Conservation (phyloP, 2,329 filamentous ascomycete genomes). For the Curvularia verruculosa region DNA sequence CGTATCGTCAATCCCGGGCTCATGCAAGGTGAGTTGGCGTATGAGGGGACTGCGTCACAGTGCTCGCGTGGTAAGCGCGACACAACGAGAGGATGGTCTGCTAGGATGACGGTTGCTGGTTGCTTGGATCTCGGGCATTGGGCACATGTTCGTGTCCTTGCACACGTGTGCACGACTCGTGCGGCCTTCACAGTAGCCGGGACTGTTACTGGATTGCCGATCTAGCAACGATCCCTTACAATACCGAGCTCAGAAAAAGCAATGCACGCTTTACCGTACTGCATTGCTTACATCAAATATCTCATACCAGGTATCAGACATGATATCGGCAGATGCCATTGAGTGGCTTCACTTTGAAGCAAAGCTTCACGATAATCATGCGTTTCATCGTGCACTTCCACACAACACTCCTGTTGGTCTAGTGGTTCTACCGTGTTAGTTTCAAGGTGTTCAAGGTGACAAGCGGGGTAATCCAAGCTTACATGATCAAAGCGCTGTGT, state of each 20-base stretch:
- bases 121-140: conserved; percentile 17
- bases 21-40: conserved; percentile 18
- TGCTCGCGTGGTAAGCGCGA: conserved; percentile 13
- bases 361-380: neutral
- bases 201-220: conserved; percentile 1
- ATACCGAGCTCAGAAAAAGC: neutral
- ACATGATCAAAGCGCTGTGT: conserved; percentile 5
- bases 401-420: conserved; percentile 1
- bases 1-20: neutral
- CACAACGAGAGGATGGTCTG: conserved; percentile 4
- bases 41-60: conserved; percentile 6
- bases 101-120: neutral
- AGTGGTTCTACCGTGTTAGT: neutral
- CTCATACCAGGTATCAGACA: neutral
- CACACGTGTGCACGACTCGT: conserved; percentile 16
- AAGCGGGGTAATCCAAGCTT: conserved; percentile 19
- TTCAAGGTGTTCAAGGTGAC: conserved; percentile 6
- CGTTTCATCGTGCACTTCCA: neutral
- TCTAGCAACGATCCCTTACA: neutral
- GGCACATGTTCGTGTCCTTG: conserved; percentile 17
- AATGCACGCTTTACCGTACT: neutral
- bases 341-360: conserved; percentile 3
- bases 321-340: neutral
- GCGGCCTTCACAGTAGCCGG: conserved; percentile 7
- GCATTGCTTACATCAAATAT: neutral